Conservation (phyloP, 2,329 filamentous ascomycete species). For the Gaeumannomyces sp. region DNA sequence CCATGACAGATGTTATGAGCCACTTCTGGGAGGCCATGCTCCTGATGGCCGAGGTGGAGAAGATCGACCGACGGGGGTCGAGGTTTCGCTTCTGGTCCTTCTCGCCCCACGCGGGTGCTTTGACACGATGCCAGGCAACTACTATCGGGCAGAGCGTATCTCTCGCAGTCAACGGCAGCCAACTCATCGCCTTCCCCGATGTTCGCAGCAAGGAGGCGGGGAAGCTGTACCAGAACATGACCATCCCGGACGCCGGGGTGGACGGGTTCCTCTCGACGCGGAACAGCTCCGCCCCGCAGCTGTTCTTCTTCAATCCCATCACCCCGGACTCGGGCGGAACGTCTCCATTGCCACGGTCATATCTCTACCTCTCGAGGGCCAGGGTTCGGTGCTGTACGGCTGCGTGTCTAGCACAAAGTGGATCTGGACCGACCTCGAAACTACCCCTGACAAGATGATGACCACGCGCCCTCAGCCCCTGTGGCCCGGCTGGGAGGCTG, state of each 20-base stretch:
- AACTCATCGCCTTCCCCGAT: neutral
- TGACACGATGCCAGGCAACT: neutral
- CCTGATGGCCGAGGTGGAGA: neutral
- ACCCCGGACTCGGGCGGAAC: neutral
- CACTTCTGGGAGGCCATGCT: neutral
- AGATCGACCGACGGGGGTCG: neutral
- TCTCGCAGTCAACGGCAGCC: neutral
- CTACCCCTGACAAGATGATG: neutral
- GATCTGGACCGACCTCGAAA: neutral
- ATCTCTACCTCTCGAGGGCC: neutral
- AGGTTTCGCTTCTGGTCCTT: neutral
- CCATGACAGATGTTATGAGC: neutral
- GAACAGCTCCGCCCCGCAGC: neutral
- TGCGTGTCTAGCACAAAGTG: neutral
- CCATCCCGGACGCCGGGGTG: neutral
- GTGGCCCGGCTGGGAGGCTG: neutral
- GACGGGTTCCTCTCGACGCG: neutral
- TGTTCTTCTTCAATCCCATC: neutral
- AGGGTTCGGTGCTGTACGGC: neutral
- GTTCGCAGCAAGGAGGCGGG: neutral
- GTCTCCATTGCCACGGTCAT: neutral
- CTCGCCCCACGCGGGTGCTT: neutral
- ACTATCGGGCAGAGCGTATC: neutral
- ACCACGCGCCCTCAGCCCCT: neutral
- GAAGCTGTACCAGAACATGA: neutral